Evolutionary conservation across 2,329 filamentous ascomycete species (phyloP), one percentile per base, ranked within the genome.

Genomic region (Pseudogymnoascus sp.): DNA sequence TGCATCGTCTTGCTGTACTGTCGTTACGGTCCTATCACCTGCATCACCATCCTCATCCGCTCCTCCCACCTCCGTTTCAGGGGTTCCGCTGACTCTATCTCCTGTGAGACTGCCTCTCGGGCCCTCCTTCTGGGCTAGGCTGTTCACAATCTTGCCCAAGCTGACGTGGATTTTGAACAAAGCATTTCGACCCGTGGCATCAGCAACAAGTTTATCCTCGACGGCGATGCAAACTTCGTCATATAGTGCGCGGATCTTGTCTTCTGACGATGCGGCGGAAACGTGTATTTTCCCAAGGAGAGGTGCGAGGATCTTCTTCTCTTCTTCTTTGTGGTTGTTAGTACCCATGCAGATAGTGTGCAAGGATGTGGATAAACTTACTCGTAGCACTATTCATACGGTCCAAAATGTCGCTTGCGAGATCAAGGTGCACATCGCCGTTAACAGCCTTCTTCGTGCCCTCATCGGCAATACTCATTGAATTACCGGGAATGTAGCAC

Each of bases 241-340:
- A 71, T 87, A 85, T 35, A 84, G 70, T 38, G 80, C 77, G 65
- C 82, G 76, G 63, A 86, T 75, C 67, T 82, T 83, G 20, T 81
- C 77, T 64, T 84, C 79, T 0, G 79, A 78, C 0, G 85, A 85
- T 1, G 87, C 78, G 0, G 90, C 81, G 1, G 87, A 86, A 57
- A 97, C 81, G 70, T 92, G 85, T 1, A 97, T 78, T 74, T 97
- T 97, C 65, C 85, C 85, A 1, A 97, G 81, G 57, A 97, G 82
- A 0, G 86, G 82, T 28, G 90, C 85, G 8, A 94, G 77, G 1
- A 87, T 81, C 72, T 95, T 97, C 76, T 89, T 90, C 74, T 97
- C 92, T 65, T 96, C 91, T 71, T 89, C 88, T 87, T 70, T 71
- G 60, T 63, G 34, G 6, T 18, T 63, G 70, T 76, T 72, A 76